Evolutionary conservation across 495 filamentous ascomycete species (phyloP).

Genomic region (Cairneyella variabilis): DNA sequence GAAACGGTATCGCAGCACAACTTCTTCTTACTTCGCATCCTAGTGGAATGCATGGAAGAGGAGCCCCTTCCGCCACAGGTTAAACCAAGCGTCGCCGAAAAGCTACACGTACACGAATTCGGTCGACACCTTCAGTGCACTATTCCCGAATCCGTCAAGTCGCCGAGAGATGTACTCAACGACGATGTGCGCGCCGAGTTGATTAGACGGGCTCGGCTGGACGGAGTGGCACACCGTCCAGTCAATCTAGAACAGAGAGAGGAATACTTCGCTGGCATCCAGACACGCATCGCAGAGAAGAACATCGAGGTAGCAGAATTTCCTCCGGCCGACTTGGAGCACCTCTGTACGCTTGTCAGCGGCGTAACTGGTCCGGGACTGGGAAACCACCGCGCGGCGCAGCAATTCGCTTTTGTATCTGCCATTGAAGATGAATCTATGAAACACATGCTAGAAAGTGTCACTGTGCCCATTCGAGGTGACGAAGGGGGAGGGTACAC

Average conservation of each 20-base stretch:
- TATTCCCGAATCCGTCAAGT: constrained; percentile 13
- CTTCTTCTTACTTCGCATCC: constrained; percentile 6
- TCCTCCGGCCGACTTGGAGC: constrained; percentile 16
- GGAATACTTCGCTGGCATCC: constrained; percentile 12
- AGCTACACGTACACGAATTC: constrained; percentile 6
- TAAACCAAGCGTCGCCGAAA: constrained; percentile 6
- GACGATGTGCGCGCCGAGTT: constrained; percentile 8
- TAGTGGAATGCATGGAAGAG: constrained; percentile 9
- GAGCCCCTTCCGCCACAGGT: constrained; percentile 2
- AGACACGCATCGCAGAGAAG: constrained; percentile 13
- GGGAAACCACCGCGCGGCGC: neutral
- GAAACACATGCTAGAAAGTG: constrained; percentile 2
- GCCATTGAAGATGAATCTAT: neutral
- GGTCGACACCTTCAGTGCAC: neutral
- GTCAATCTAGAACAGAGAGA: constrained; percentile 12
- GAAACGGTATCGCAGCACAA: constrained; percentile 14
- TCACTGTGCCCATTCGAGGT: constrained; percentile 8
- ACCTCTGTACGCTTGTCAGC: constrained; percentile 16
- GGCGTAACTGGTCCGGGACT: constrained; percentile 16
- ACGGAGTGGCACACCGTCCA: constrained; percentile 9
- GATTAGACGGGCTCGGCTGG: constrained; percentile 5
- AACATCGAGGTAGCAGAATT: constrained; percentile 15
- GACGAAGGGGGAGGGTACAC: constrained; percentile 1
- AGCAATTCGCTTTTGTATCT: constrained; percentile 12
- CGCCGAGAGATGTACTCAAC: constrained; percentile 9